These are phyloP conservation scores for Mucor saturninus DNA, from an alignment of 371 early-diverging fungal species.

Conservation along the genomic window DNA sequence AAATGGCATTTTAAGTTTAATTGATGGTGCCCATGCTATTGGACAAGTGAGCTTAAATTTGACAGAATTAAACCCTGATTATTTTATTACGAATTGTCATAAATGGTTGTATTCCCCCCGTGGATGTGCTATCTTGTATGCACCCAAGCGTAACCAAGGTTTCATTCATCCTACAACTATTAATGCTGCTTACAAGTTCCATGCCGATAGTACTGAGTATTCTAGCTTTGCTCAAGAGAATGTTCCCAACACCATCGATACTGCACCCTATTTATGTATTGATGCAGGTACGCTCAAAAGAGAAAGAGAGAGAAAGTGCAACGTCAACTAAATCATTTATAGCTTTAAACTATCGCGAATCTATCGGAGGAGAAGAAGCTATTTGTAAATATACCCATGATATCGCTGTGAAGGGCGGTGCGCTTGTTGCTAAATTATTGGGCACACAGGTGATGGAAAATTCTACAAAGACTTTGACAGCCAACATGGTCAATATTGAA, in stretches of 20 bases:
- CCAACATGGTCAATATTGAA: constrained; percentile 65
- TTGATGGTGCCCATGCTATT: constrained; percentile 75
- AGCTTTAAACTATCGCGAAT: constrained; percentile 57
- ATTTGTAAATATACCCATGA: constrained; percentile 61
- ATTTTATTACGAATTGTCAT: constrained; percentile 74
- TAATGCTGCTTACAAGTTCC: constrained; percentile 45
- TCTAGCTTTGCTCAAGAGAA: constrained; percentile 32
- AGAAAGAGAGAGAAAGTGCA: neutral
- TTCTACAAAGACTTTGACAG: constrained; percentile 46
- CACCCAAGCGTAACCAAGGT: constrained; percentile 57
- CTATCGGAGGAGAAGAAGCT: constrained; percentile 59
- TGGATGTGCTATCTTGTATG: constrained; percentile 65
- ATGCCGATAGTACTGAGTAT: constrained; percentile 28
- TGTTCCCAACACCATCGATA: constrained; percentile 45
- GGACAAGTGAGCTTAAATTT: constrained; percentile 72
- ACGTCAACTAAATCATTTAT: neutral
- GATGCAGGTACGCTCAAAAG: constrained; percentile 23
- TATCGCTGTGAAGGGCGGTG: constrained; percentile 64
- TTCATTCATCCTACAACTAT: constrained; percentile 58
- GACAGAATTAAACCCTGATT: constrained; percentile 61
- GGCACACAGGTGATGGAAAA: constrained; percentile 66
- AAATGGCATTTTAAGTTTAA: constrained; percentile 58
- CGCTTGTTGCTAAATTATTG: constrained; percentile 59
- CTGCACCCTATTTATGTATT: constrained; percentile 48
- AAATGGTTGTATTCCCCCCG: constrained; percentile 76